A percentile compares a stretch with the other conserved stretches of the same genome.
Evolutionary conservation across 805 yeast species (phyloP).

Genomic region (Saturnispora serradocipensis): DNA sequence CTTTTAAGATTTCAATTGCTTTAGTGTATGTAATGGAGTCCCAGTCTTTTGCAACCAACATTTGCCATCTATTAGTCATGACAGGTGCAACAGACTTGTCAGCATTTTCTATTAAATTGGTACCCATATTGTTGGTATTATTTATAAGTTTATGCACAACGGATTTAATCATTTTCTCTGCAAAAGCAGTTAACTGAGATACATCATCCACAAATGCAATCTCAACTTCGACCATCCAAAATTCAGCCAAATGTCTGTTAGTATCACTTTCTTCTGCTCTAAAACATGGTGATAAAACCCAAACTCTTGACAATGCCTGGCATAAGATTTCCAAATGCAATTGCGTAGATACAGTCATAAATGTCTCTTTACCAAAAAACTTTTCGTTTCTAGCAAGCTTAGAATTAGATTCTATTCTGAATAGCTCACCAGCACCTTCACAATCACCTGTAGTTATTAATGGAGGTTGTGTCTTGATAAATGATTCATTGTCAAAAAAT

Average conservation of each 20-base stretch:
- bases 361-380: constrained; percentile 63
- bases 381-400: constrained; percentile 15
- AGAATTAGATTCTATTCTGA: constrained; percentile 38
- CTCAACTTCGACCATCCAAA: constrained; percentile 98
- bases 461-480: constrained; percentile 78
- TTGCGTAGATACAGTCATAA: constrained; percentile 85
- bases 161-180: constrained; percentile 60
- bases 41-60: constrained; percentile 47
- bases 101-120: constrained; percentile 31
- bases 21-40: constrained; percentile 62
- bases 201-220: constrained; percentile 55
- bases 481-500: constrained; percentile 46
- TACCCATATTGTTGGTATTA: constrained; percentile 21
- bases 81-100: constrained; percentile 29
- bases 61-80: constrained; percentile 50
- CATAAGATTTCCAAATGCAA: constrained; percentile 79
- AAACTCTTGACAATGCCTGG: constrained; percentile 66
- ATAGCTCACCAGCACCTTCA: constrained; percentile 96
- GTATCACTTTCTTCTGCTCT: constrained; percentile 92
- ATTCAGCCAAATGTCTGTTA: constrained; percentile 83
- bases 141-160: constrained; percentile 30
- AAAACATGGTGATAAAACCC: constrained; percentile 87
- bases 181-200: constrained; percentile 50
- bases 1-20: constrained; percentile 50
- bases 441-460: constrained; percentile 83